Base-by-base conservation (phyloP, 139 green algal species). In the Monoraphidium neglectum region DNA sequence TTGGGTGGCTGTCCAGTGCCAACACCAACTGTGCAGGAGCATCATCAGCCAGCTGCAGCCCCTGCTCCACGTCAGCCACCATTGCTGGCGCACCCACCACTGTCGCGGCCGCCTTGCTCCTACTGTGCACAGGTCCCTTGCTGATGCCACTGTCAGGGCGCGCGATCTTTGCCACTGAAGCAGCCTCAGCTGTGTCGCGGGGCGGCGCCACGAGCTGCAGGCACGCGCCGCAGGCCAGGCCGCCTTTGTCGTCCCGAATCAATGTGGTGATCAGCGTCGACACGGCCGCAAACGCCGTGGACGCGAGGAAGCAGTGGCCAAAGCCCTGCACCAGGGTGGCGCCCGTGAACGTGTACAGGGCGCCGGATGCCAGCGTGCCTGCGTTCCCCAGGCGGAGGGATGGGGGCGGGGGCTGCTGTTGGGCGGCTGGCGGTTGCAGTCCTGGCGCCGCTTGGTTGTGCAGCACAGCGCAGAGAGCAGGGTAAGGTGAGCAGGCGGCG, bases 291-390 rank as follows among this genome's bases (percentile, higher is more conserved):
- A 93, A 95, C 30, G 13, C 80, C 2, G 88, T 59, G 0, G 87
- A 92, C 2, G 85, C 85, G 68, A 90, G 85, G 68, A 97, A 93
- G 84, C 93, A 97, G 30, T 75, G 85, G 6, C 90, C 93, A 62
- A 97, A 93, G 26, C 93, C 89, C 6, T 86, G 69, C 5, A 89
- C 74, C 28, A 40, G 71, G 32, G 51, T 87, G 68, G 60, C 71
- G 24, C 87, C 90, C 0, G 83, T 84, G 70, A 91, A 95, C 2
- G 85, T 88, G 78, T 96, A 97, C 65, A 96, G 79, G 35, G 89
- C 88, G 15, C 90, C 92, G 2, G 84, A 92, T 2, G 91, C 78
- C 6, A 97, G 75, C 1, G 93, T 97, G 64, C 93, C 92, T 84
- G 62, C 32, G 36, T n/a, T n/a, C 5, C 23, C 23, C 30, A 60